phyloP scores from a whole-genome alignment of 225 moss, liverwort and hornwort genomes.

The Polytrichum commune region DNA sequence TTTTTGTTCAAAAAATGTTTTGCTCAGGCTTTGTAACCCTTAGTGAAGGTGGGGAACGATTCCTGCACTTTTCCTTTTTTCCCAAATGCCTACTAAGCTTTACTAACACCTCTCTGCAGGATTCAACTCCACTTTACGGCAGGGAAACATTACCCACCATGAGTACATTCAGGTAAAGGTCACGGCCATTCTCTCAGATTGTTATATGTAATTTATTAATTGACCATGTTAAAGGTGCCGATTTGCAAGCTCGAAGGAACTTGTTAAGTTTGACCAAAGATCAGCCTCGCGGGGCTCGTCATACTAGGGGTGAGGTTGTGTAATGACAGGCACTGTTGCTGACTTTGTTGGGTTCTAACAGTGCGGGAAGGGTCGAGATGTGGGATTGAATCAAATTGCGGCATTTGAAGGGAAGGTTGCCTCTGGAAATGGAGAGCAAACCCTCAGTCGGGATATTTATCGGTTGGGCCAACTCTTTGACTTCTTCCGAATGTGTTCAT shows the following conservation, averaged over 20 bases:
- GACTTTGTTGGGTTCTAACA: conserved; percentile 14
- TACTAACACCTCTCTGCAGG: conserved; percentile 28
- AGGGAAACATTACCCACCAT: conserved; percentile 59
- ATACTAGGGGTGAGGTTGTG: too few relatives aligned
- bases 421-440: conserved; percentile 68
- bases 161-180: conserved; percentile 59
- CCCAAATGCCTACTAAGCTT: too few relatives aligned
- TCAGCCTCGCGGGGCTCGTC: too few relatives aligned
- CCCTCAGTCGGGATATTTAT: conserved; percentile 66
- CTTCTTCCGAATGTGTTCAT: conserved; percentile 66
- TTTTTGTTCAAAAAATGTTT: too few relatives aligned
- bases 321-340: neutral
- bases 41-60: too few relatives aligned
- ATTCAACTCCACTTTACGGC: conserved; percentile 67
- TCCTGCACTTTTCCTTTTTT: too few relatives aligned
- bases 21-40: too few relatives aligned
- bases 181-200: neutral
- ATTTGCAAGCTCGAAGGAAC: neutral
- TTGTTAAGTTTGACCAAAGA: too few relatives aligned
- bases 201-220: too few relatives aligned
- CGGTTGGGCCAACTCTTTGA: conserved; percentile 66
- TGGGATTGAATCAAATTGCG: conserved; percentile 75
- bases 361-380: conserved; percentile 75
- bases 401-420: conserved; percentile 71
- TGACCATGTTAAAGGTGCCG: too few relatives aligned